These are phyloP conservation scores for Pseudocercospora vitis DNA, from an alignment of 2,329 filamentous ascomycete genomes.

Conservation along the genomic window DNA sequence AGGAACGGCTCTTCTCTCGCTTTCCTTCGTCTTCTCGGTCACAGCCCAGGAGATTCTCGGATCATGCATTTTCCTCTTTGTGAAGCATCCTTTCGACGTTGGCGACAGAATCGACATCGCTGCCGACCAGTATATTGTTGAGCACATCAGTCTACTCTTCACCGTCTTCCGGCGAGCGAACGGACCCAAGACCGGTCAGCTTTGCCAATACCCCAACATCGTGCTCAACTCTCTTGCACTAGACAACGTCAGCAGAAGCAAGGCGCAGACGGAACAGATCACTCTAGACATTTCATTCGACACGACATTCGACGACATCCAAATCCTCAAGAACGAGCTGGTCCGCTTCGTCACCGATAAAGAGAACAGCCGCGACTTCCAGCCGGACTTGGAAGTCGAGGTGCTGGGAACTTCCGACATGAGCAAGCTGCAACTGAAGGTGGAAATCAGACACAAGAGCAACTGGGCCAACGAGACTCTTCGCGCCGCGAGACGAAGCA, in stretches of 20 bases:
- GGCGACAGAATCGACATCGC: conserved; percentile 86
- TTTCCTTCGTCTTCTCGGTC: conserved; percentile 94
- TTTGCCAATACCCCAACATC: conserved; percentile 81
- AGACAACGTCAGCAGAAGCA: conserved; percentile 88
- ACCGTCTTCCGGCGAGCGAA: conserved; percentile 85
- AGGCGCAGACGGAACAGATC: conserved; percentile 85
- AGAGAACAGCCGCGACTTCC: conserved; percentile 89
- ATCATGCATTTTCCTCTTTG: conserved; percentile 96
- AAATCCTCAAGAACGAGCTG: conserved; percentile 81
- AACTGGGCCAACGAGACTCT: conserved; percentile 70
- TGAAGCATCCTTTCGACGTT: conserved; percentile 97
- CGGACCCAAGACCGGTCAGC: conserved; percentile 66
- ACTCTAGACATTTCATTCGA: conserved; percentile 80
- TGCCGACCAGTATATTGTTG: conserved; percentile 71
- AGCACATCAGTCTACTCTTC: conserved; percentile 91
- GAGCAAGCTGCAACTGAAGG: conserved; percentile 79
- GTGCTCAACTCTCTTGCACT: conserved; percentile 90
- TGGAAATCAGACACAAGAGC: conserved; percentile 83
- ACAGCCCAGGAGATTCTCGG: conserved; percentile 95
- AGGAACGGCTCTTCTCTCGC: conserved; percentile 84
- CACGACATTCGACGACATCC: conserved; percentile 85
- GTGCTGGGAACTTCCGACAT: conserved; percentile 77
- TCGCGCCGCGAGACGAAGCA: conserved; percentile 77
- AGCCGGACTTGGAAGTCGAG: conserved; percentile 76
- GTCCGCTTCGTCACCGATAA: conserved; percentile 77